phyloP scores from a whole-genome alignment of 352 stramenopile genomes.

The Phytophthora multivora region DNA sequence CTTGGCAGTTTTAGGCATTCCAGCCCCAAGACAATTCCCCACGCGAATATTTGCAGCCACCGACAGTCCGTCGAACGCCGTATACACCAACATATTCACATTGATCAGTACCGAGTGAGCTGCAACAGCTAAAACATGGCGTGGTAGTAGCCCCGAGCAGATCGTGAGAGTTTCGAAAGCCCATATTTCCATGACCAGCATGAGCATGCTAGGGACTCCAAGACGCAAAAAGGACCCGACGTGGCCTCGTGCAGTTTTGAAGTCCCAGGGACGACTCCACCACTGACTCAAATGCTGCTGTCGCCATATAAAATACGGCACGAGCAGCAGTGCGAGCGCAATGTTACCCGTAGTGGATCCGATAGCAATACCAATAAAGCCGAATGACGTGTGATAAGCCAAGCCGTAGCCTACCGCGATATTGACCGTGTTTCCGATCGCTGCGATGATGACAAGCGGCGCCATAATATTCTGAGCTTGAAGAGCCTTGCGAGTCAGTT shows the following conservation, averaged over 20 bases:
- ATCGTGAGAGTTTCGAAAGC: constrained; percentile 63
- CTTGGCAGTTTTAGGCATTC: constrained; percentile 37
- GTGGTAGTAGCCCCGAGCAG: constrained; percentile 45
- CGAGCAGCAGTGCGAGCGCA: constrained; percentile 45
- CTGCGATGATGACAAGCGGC: constrained; percentile 71
- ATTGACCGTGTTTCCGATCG: constrained; percentile 70
- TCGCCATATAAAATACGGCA: constrained; percentile 52
- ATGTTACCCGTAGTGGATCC: constrained; percentile 52
- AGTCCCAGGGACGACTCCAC: constrained; percentile 43
- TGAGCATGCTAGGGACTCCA: constrained; percentile 56
- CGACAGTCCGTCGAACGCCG: constrained; percentile 54
- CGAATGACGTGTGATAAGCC: constrained; percentile 65
- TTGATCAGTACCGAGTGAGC: constrained; percentile 64
- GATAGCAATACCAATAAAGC: constrained; percentile 73
- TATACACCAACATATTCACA: constrained; percentile 60
- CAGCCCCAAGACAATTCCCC: constrained; percentile 55
- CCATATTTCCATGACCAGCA: constrained; percentile 66
- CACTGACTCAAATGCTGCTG: constrained; percentile 35
- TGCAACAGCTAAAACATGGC: constrained; percentile 50
- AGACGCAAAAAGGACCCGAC: constrained; percentile 46
- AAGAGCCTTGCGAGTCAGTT: constrained; percentile 73
- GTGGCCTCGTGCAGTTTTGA: constrained; percentile 33
- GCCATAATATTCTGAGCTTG: constrained; percentile 75
- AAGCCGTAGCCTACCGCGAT: constrained; percentile 58
- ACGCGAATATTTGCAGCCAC: constrained; percentile 63